Percentiles rank a stretch among this genome's conserved stretches.
Evolutionary conservation across 192 early-diverging fungal species (phyloP).

Genomic region (Fimicolochytrium jonesii): DNA sequence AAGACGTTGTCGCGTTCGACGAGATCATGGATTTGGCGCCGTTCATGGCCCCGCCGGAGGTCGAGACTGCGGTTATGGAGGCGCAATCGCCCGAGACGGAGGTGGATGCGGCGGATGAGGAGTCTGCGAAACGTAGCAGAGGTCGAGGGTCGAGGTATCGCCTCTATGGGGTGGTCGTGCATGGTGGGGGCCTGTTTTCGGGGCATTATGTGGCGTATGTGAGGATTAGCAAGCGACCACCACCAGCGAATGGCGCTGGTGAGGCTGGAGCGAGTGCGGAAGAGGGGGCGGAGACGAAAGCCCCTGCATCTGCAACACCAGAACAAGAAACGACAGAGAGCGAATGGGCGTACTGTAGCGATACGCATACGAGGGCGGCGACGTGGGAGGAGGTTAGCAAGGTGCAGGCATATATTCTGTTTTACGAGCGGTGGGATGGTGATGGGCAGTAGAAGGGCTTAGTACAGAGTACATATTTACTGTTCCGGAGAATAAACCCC

Average conservation of each 20-base stretch:
- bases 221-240: conserved; percentile 3
- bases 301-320: neutral
- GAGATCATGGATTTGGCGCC: conserved; percentile 33
- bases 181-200: conserved; percentile 37
- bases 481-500: no score
- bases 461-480: neutral
- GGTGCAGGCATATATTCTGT: conserved; percentile 42
- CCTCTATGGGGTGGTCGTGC: conserved; percentile 44
- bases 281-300: neutral
- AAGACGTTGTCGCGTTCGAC: conserved; percentile 35
- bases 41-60: conserved; percentile 31
- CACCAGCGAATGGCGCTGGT: no score
- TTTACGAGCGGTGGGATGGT: conserved; percentile 43
- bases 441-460: conserved; percentile 3
- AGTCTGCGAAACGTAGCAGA: no score
- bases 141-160: conserved; percentile 22
- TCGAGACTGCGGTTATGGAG: conserved; percentile 13
- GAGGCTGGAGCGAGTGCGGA: neutral
- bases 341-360: conserved; percentile 36
- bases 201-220: conserved; percentile 47
- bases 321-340: conserved; percentile 4
- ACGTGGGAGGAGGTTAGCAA: conserved; percentile 35
- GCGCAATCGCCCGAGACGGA: no score
- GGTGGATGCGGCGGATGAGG: no score
- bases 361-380: conserved; percentile 21